These are phyloP conservation scores for Pilaira anomala DNA, from an alignment of 192 early-diverging fungal genomes.

Conservation along the genomic window DNA sequence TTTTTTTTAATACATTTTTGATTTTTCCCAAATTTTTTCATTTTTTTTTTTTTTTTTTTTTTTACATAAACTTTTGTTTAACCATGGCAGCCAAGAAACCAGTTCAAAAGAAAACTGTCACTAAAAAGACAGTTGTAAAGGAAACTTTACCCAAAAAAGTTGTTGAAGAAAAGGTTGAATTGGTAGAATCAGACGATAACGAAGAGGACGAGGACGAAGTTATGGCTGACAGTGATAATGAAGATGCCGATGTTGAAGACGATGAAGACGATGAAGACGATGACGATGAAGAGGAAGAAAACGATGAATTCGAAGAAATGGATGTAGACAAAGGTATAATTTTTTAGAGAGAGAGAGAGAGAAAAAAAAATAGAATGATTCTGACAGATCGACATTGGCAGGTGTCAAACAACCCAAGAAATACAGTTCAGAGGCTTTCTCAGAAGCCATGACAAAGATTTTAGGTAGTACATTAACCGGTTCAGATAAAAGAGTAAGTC, in stretches of 20 bases:
- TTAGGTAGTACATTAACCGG: conserved; percentile 47
- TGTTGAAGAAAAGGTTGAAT: conserved; percentile 33
- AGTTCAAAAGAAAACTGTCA: not conserved
- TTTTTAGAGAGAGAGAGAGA: not conserved
- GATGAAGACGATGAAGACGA: not conserved
- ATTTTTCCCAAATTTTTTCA: not conserved
- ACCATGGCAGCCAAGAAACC: not conserved
- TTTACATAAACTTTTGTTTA: not conserved
- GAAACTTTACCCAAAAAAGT: conserved; percentile 17
- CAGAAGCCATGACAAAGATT: conserved; percentile 68
- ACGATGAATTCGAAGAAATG: conserved; percentile 9
- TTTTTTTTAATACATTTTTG: not conserved
- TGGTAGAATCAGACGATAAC: conserved; percentile 22
- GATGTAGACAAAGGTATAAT: conserved; percentile 10
- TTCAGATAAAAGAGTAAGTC: conserved; percentile 39
- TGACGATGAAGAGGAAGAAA: conserved; percentile 8
- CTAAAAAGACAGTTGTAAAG: not conserved
- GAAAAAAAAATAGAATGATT: too few relatives aligned
- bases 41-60: conserved; percentile 13
- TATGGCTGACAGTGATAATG: conserved; percentile 30
- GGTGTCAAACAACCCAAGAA: conserved; percentile 38
- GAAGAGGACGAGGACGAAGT: conserved; percentile 30
- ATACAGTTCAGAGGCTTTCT: conserved; percentile 54
- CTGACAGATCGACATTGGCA: not conserved
- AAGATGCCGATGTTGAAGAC: conserved; percentile 35